A percentile compares a stretch with the other conserved stretches of the same genome.
Evolutionary conservation across 495 filamentous ascomycete genomes (phyloP).

Genomic region (Aspergillus funiculosus): DNA sequence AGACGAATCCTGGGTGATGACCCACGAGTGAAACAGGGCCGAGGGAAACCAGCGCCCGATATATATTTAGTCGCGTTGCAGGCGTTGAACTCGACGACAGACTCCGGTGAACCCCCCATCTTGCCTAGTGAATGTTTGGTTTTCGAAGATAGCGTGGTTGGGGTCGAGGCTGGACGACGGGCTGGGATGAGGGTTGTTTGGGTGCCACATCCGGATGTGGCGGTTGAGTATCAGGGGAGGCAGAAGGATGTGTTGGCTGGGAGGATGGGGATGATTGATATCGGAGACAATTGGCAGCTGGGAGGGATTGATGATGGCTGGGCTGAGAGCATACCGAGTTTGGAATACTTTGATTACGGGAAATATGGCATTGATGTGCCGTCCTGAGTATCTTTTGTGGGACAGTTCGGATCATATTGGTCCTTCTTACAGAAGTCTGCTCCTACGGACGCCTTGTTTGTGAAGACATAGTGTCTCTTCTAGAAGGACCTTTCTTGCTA

Average conservation of each 20-base stretch:
- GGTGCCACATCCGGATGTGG: slow-evolving; percentile 35
- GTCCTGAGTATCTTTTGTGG: too few species aligned
- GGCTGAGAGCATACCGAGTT: slow-evolving; percentile 29
- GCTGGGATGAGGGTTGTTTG: slow-evolving; percentile 44
- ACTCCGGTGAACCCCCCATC: slow-evolving; percentile 13
- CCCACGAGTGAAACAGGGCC: slow-evolving; percentile 19
- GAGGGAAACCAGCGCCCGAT: slow-evolving; percentile 35
- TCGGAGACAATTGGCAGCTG: slow-evolving; percentile 21
- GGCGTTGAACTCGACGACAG: slow-evolving; percentile 22
- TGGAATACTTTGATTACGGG: slow-evolving; percentile 29
- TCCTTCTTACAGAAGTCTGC: too few species aligned
- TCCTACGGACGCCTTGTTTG: too few species aligned
- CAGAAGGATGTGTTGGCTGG: slow-evolving; percentile 31
- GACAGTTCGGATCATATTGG: too few species aligned
- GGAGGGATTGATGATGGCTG: slow-evolving; percentile 32
- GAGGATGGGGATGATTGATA: slow-evolving; percentile 16
- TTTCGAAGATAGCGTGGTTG: slow-evolving; percentile 40
- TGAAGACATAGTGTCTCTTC: too few species aligned
- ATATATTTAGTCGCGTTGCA: slow-evolving; percentile 35
- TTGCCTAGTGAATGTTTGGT: slow-evolving; percentile 36
- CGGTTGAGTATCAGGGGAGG: slow-evolving; percentile 22
- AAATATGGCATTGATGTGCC: slow-evolving; percentile 21
- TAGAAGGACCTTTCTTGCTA: too few species aligned
- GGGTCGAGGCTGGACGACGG: slow-evolving; percentile 38
- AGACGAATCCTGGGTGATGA: slow-evolving; percentile 33